Base-by-base conservation (phyloP, 805 yeast genomes). In the Pichia sporocuriosa region DNA sequence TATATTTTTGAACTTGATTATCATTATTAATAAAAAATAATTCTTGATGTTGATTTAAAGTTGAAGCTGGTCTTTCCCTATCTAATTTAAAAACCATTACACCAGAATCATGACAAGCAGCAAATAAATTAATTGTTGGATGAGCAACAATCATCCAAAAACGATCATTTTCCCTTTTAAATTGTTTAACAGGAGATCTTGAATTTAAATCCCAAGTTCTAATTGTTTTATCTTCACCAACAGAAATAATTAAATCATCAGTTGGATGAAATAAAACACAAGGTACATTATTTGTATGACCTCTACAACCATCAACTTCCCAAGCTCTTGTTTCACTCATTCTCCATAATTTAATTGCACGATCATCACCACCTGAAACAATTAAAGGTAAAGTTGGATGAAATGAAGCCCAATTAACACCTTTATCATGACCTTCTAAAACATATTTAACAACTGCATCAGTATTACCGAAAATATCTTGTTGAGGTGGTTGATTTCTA, bases 291-390 rank as follows among this genome's bases (percentile, higher is more conserved):
- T 89, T 89, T 23, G 96, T 85, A 65, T 93, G 99, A 43, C 98
- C 98, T 58, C 98, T 79, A 65, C 97, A 90, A 22, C 97, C 85
- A 61, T 93, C 99, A 45, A 94, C 95, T 64, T 94, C 98, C 97
- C 97, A 93, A 20, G 98, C 98, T 66, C 89, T 87, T 28, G 95
- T 80, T 52, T 93, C 96, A 56, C 88, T 81, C 96, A 88, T 87
- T 66, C 97, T 77, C 98, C 98, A 93, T 50, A 94, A 70, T 64
- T 90, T 90, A 43, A 93, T 86, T 50, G 90, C 81, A 52, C 97
- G 77, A 61, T 93, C 99, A 62, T 93, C 99, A 62, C 94, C 94
- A 55, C 90, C 95, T 15, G 96, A 86, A 16, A 89, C 95, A 59
- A 93, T 88, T 52, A 93, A 72, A 12, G 97, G 97, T 59, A 88